Evolutionary conservation across 768 basidiomycete genomes (phyloP), one percentile per base, ranked within the genome.

Genomic region (Phlegmacium glaucopus): DNA sequence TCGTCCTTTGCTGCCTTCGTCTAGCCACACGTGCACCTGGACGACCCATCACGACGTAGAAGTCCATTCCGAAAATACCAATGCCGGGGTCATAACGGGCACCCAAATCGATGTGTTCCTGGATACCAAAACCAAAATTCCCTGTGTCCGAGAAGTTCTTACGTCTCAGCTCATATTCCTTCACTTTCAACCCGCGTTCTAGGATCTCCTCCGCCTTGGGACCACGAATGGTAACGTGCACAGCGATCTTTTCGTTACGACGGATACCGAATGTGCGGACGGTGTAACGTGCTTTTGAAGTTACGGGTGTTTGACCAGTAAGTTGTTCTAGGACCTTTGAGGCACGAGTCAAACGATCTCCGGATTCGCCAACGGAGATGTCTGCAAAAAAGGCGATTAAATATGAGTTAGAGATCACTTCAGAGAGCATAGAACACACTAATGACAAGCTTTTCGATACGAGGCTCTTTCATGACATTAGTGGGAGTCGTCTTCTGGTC

Each of bases 21-120:
- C 82, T 82, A 58, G 94, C 85, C 37, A 99, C 90, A 51, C 94
- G 89, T 61, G 76, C 82, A 58, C 95, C 95, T 43, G 94, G 93
- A 60, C 95, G 85, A 58, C 93, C 94, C 94, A 99, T 95, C 51
- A 95, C 92, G 57, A 90, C 88, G 65, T 85, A 94, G 76, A 99
- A 98, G 76, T 99, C 95, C 95, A 97, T 97, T 57, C 95, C 95
- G 67, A 97, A 97, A 71, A 98, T 97, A 83, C 95, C 95, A 63
- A 99, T 97, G 63, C 81, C 79, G 52, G 95, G 95, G 71, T 99
- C 95, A 75, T 99, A 99, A 65, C 95, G 85, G 61, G 95, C 95
- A 65, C 95, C 95, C 56, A 99, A 77, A 72, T 99, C 95, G 72
- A 99, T 99, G 74, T 99, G 95, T 77, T 96, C 92, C 75, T 95